Evolutionary conservation across 768 basidiomycete genomes (phyloP).

Genomic region (Dendrothele bispora): DNA sequence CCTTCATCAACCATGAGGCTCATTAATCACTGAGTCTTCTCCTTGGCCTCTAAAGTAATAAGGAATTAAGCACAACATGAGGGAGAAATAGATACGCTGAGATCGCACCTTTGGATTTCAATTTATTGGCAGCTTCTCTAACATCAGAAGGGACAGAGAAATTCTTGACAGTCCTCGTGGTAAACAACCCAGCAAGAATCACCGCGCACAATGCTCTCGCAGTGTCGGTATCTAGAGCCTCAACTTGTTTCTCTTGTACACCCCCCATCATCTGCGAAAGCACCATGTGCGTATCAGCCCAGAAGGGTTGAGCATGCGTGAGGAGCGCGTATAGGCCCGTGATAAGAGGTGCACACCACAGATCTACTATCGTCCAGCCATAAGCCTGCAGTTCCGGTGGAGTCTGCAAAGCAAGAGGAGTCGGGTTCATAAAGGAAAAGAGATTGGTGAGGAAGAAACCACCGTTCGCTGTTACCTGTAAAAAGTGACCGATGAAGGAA

Average conservation of each 20-base stretch:
- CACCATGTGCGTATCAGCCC: conserved; percentile 58
- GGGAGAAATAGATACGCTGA: no score
- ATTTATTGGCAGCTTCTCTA: no score
- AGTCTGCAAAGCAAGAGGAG: conserved; percentile 64
- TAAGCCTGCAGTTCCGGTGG: conserved; percentile 79
- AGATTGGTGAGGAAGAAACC: conserved; percentile 81
- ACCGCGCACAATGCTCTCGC: conserved; percentile 75
- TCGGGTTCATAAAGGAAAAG: conserved; percentile 74
- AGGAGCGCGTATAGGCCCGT: conserved; percentile 80
- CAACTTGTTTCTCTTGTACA: conserved; percentile 30
- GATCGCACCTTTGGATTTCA: no score
- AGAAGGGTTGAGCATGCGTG: conserved; percentile 87
- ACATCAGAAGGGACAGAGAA: conserved; percentile 34
- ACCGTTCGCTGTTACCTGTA: conserved; percentile 68
- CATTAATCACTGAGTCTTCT: no score
- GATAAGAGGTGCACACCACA: conserved; percentile 82
- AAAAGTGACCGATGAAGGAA: neutral
- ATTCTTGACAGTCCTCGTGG: conserved; percentile 63
- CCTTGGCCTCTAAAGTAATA: no score
- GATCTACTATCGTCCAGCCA: conserved; percentile 84
- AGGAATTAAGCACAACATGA: no score
- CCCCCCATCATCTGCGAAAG: conserved; percentile 47
- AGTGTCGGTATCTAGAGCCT: conserved; percentile 57
- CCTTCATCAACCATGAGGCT: no score
- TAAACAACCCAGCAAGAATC: conserved; percentile 61